Conservation (phyloP, 345 rosid genomes). For the Carallia brachiata region DNA sequence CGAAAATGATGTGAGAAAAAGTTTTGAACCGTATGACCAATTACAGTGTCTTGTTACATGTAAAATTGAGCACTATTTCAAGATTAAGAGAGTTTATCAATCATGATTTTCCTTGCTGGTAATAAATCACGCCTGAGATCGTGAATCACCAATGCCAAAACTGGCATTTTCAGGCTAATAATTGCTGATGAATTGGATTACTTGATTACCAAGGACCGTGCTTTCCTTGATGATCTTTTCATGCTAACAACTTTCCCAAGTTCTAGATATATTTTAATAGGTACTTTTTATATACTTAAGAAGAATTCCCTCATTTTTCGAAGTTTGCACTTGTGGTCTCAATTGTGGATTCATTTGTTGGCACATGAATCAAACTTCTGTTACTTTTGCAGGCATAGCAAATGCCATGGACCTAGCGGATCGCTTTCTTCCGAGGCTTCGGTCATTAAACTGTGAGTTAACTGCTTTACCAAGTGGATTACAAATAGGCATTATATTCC, state of each 20-base stretch:
- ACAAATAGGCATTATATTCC: too few relatives aligned
- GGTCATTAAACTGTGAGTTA: conserved; percentile 77
- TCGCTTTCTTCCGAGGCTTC: conserved; percentile 84
- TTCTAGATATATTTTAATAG: conserved; percentile 75
- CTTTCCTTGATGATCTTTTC: conserved; percentile 87
- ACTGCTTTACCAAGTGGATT: background rate
- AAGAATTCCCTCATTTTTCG: background rate
- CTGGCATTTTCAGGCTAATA: conserved; percentile 49
- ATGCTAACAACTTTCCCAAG: conserved; percentile 85
- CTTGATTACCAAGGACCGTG: conserved; percentile 72
- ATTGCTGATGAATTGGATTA: conserved; percentile 92
- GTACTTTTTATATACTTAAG: conserved; percentile 28
- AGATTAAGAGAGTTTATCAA: background rate
- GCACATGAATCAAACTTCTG: background rate
- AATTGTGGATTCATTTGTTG: background rate
- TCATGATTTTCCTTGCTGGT: background rate
- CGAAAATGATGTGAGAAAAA: conserved; percentile 68
- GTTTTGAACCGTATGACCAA: background rate
- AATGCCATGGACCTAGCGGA: conserved; percentile 89
- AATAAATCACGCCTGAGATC: background rate
- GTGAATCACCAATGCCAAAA: background rate
- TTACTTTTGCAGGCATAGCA: conserved; percentile 64
- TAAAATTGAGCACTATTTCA: background rate
- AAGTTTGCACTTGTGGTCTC: background rate
- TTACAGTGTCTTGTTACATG: background rate